phyloP scores from a whole-genome alignment of 768 basidiomycete genomes.

The Steccherinum ochraceum region DNA sequence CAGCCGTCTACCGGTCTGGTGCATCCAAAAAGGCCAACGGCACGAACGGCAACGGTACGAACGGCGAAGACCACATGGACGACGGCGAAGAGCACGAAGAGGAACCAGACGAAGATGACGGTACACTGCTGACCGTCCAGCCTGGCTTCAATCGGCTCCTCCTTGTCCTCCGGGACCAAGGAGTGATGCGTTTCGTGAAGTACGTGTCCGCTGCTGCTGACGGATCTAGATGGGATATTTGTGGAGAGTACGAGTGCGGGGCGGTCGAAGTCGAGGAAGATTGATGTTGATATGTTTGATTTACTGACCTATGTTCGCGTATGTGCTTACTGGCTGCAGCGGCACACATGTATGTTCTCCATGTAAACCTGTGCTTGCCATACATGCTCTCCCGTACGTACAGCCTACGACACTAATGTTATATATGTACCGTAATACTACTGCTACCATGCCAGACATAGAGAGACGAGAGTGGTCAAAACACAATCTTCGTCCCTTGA shows the following conservation, averaged over 20 bases:
- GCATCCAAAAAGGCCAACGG: conserved; percentile 18
- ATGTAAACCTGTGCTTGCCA: neutral
- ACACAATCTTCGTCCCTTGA: conserved; percentile 68
- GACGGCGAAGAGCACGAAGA: conserved; percentile 26
- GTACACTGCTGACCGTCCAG: conserved; percentile 79
- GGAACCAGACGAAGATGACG: conserved; percentile 61
- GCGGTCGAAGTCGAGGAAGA: conserved; percentile 62
- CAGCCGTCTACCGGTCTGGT: conserved; percentile 78
- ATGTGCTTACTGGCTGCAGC: neutral
- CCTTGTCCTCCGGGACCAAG: conserved; percentile 85
- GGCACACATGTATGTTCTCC: neutral
- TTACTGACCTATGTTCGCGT: neutral
- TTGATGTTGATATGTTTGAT: conserved; percentile 28
- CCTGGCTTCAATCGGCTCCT: conserved; percentile 87
- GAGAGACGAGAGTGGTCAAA: conserved; percentile 29
- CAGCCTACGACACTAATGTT: neutral
- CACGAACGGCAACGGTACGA: conserved; percentile 14
- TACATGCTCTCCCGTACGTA: neutral
- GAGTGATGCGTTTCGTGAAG: conserved; percentile 93
- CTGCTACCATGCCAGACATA: neutral
- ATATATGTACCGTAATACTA: neutral
- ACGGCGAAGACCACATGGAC: conserved; percentile 9
- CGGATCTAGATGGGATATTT: conserved; percentile 91
- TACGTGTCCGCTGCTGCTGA: conserved; percentile 87
- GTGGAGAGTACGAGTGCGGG: conserved; percentile 88